phyloP scores from a whole-genome alignment of 768 basidiomycete genomes.

The Boletus vermiculosoides region DNA sequence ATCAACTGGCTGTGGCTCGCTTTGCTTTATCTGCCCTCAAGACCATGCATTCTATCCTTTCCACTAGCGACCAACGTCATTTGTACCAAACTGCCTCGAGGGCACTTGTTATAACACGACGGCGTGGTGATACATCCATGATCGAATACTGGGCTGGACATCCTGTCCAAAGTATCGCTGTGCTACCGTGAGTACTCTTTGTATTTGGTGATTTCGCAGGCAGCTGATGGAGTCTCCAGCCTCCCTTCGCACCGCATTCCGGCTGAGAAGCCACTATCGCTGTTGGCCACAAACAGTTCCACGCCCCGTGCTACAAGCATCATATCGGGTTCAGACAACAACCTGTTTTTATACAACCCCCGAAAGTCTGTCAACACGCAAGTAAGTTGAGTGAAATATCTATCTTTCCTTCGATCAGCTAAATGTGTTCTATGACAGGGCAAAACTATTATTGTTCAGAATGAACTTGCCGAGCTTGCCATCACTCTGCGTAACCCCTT shows the following conservation, averaged over 20 bases:
- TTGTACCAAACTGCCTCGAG: conserved; percentile 68
- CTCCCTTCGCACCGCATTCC: conserved; percentile 69
- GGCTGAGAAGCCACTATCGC: conserved; percentile 65
- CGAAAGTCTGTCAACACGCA: conserved; percentile 57
- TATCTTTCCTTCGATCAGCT: conserved; percentile 1
- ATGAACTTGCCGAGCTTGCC: conserved; percentile 78
- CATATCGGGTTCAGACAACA: conserved; percentile 56
- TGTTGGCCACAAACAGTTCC: conserved; percentile 43
- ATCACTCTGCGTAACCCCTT: conserved; percentile 90
- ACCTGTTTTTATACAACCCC: conserved; percentile 93
- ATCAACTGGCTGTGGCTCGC: conserved; percentile 81
- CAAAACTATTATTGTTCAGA: conserved; percentile 71
- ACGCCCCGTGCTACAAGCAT: conserved; percentile 42
- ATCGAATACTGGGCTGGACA: conserved; percentile 88
- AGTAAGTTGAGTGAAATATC: conserved; percentile 38
- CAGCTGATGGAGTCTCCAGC: conserved; percentile 40
- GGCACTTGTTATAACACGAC: conserved; percentile 70
- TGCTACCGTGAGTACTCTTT: conserved; percentile 60
- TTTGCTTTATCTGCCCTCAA: conserved; percentile 88
- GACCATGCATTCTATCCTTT: conserved; percentile 64
- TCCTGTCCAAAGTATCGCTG: conserved; percentile 74
- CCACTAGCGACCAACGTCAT: conserved; percentile 76
- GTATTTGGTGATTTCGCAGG: conserved; percentile 1
- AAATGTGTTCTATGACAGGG: conserved; percentile 35
- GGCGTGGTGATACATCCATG: conserved; percentile 69